Conservation (phyloP, 106 monocot species). For the Allium sativum region DNA sequence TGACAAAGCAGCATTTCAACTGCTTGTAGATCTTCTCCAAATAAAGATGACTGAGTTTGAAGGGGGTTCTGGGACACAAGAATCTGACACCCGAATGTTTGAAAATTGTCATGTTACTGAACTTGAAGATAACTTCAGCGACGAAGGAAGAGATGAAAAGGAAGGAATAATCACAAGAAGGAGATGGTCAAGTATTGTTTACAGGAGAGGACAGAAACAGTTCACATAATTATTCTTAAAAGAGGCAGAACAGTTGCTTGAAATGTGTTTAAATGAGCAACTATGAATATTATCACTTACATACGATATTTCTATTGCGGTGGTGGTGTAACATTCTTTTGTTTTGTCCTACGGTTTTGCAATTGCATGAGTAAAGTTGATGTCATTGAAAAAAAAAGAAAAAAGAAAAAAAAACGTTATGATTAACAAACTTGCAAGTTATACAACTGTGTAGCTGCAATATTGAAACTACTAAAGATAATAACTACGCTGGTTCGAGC, state of each 20-base stretch:
- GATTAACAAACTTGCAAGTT: no score
- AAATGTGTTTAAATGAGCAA: slow-evolving; percentile 30
- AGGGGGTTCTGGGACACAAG: slow-evolving; percentile 76
- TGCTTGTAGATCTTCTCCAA: slow-evolving; percentile 90
- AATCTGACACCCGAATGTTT: slow-evolving; percentile 50
- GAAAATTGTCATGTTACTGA: slow-evolving; percentile 17
- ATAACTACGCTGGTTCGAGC: no score
- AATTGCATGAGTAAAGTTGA: no score
- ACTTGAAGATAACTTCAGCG: slow-evolving; percentile 11
- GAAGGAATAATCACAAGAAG: slow-evolving; percentile 22
- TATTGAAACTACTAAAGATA: no score
- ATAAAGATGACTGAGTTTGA: slow-evolving; percentile 69
- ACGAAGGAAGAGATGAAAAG: slow-evolving; percentile 9
- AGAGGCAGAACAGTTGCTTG: slow-evolving; percentile 74
- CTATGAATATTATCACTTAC: background rate
- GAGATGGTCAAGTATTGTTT: slow-evolving; percentile 45
- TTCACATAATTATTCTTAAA: slow-evolving; percentile 58
- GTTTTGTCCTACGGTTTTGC: no score
- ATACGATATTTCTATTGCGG: no score
- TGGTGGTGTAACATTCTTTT: no score
- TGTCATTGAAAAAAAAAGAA: no score
- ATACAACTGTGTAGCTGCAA: no score
- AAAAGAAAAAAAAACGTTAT: no score
- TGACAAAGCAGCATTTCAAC: slow-evolving; percentile 71
- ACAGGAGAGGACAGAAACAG: slow-evolving; percentile 77